These are phyloP conservation scores for Pleurotus giganteus DNA, from an alignment of 768 basidiomycete species.

Conservation along the genomic window DNA sequence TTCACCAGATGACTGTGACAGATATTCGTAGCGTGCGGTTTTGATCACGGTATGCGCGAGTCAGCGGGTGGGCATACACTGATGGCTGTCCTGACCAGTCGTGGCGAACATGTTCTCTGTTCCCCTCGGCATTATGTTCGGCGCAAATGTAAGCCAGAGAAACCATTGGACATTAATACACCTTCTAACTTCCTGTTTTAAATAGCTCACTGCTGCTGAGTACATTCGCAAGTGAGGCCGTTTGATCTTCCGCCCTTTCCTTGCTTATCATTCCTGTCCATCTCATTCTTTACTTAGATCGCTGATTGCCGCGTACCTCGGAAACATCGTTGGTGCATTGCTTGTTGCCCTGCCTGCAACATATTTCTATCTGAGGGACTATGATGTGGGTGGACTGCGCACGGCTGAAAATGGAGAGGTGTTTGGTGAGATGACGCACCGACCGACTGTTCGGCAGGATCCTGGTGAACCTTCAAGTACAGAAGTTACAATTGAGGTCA, in stretches of 20 bases:
- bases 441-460: neutral
- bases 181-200: slow-evolving; percentile 8
- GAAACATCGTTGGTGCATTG: slow-evolving; percentile 66
- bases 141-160: slow-evolving; percentile 49
- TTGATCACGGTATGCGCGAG: slow-evolving; percentile 57
- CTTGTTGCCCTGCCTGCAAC: slow-evolving; percentile 62
- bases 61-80: neutral
- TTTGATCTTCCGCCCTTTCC: neutral
- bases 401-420: slow-evolving; percentile 36
- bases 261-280: neutral
- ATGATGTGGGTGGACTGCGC: slow-evolving; percentile 35
- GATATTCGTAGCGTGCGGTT: slow-evolving; percentile 71
- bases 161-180: neutral
- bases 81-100: slow-evolving; percentile 32
- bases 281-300: slow-evolving; percentile 34
- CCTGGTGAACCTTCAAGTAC: slow-evolving; percentile 5
- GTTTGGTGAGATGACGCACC: slow-evolving; percentile 12
- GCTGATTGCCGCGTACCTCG: slow-evolving; percentile 61
- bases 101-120: slow-evolving; percentile 78
- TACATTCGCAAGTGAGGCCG: slow-evolving; percentile 65
- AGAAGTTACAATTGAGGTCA: neutral
- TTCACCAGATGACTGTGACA: slow-evolving; percentile 22
- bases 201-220: slow-evolving; percentile 45
- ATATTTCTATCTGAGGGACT: slow-evolving; percentile 63
- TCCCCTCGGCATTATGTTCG: slow-evolving; percentile 69